A percentile compares a stretch with the other conserved stretches of the same genome.
Evolutionary conservation across 106 monocot genomes (phyloP).

Genomic region (Triglochin maritima): DNA sequence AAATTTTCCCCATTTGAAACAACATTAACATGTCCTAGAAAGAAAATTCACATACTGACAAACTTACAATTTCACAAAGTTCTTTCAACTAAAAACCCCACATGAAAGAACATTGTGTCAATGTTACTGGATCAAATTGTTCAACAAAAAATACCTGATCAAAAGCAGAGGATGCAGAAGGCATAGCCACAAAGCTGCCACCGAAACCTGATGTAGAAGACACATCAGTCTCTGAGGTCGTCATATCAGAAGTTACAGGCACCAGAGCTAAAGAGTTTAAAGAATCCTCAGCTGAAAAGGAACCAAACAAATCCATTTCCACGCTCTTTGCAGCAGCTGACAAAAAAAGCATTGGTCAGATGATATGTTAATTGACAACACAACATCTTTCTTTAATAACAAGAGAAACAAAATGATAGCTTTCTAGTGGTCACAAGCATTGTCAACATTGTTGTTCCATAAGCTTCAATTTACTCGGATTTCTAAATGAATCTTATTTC

Average conservation of each 20-base stretch:
- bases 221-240: constrained; percentile 20
- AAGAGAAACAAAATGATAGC: not conserved
- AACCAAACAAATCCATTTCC: constrained; percentile 64
- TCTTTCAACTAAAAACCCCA: too few species aligned
- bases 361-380: not conserved
- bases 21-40: too few species aligned
- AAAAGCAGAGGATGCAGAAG: constrained; percentile 35
- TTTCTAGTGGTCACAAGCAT: too few species aligned
- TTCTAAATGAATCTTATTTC: too few species aligned
- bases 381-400: not conserved
- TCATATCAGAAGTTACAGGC: constrained; percentile 22
- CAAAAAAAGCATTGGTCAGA: not conserved
- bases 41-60: too few species aligned
- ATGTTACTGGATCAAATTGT: too few species aligned
- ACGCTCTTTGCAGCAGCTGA: constrained; percentile 26
- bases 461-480: too few species aligned
- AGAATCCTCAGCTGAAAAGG: constrained; percentile 34
- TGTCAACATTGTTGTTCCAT: too few species aligned
- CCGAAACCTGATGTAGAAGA: constrained; percentile 28
- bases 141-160: constrained; percentile 34
- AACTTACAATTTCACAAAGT: too few species aligned
- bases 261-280: constrained; percentile 59
- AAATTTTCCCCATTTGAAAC: too few species aligned
- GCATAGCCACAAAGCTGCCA: constrained; percentile 31
- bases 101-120: too few species aligned